Evolutionary conservation across 371 early-diverging fungal genomes (phyloP).

Genomic region (Mortierella sp.): DNA sequence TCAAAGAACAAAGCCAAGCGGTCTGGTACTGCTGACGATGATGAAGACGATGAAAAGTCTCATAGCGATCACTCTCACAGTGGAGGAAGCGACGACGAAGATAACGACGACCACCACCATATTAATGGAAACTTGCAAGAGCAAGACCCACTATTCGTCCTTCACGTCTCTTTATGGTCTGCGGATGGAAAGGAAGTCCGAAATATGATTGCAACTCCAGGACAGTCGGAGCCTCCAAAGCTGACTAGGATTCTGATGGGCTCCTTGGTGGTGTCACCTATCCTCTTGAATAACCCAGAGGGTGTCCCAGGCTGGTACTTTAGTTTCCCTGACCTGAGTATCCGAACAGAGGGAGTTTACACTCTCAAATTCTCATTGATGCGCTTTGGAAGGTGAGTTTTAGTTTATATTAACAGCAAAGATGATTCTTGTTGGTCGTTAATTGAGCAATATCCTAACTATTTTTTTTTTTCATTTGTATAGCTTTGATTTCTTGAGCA

Average conservation of each 20-base stretch:
- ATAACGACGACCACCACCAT: constrained; percentile 8
- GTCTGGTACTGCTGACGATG: constrained; percentile 7
- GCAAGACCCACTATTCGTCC: constrained; percentile 74
- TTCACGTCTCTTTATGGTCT: constrained; percentile 84
- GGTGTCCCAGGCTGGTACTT: constrained; percentile 88
- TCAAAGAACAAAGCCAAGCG: constrained; percentile 7
- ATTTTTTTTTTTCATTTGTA: background rate
- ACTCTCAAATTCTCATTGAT: constrained; percentile 82
- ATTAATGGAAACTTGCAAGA: constrained; percentile 1
- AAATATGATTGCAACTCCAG: constrained; percentile 64
- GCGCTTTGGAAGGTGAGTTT: constrained; percentile 63
- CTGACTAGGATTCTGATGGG: constrained; percentile 82
- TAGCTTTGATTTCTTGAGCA: constrained; percentile 53
- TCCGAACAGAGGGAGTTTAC: constrained; percentile 90
- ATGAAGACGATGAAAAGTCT: background rate
- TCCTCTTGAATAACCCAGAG: constrained; percentile 78
- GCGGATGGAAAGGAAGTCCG: constrained; percentile 71
- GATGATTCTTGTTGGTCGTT: too few relatives aligned
- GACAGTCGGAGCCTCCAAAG: constrained; percentile 63
- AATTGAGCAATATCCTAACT: background rate
- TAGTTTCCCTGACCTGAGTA: constrained; percentile 92
- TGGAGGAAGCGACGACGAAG: constrained; percentile 14
- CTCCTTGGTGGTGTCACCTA: constrained; percentile 84
- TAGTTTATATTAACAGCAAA: background rate
- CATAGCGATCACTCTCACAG: constrained; percentile 10